Conservation (phyloP, 768 basidiomycete species). For the Phaffia australis region DNA sequence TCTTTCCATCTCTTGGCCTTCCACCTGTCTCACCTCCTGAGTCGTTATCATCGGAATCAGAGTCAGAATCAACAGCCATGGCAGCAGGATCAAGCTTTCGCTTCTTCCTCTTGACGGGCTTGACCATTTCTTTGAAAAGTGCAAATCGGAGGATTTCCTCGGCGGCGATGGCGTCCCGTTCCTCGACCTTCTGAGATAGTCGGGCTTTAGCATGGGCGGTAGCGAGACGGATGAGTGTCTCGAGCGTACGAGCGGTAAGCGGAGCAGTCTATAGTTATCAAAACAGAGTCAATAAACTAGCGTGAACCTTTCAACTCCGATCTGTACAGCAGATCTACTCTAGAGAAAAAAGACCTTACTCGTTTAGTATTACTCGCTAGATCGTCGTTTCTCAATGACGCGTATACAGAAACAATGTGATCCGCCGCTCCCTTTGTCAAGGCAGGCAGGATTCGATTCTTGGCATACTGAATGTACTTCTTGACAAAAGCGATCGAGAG, state of each 20-base stretch:
- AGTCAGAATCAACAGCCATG: constrained; percentile 36
- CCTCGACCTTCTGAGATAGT: constrained; percentile 70
- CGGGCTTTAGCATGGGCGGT: constrained; percentile 97
- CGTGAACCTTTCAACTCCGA: constrained; percentile 48
- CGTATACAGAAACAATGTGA: constrained; percentile 84
- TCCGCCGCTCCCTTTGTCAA: constrained; percentile 90
- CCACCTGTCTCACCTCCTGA: constrained; percentile 40
- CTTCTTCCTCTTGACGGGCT: constrained; percentile 62
- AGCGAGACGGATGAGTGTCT: constrained; percentile 93
- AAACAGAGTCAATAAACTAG: constrained; percentile 22
- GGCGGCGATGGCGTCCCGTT: constrained; percentile 74
- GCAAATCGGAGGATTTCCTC: constrained; percentile 95
- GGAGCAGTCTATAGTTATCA: constrained; percentile 66
- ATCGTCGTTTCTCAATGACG: constrained; percentile 81
- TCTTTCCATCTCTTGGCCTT: constrained; percentile 29
- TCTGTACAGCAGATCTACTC: constrained; percentile 22
- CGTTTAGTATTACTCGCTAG: constrained; percentile 80
- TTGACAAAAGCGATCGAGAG: constrained; percentile 90
- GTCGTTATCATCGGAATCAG: constrained; percentile 37
- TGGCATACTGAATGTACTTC: constrained; percentile 97
- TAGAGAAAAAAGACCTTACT: constrained; percentile 41
- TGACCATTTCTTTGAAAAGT: constrained; percentile 91
- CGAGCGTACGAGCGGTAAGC: constrained; percentile 92
- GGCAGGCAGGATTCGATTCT: constrained; percentile 70
- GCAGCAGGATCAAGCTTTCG: constrained; percentile 65